Percentiles rank a stretch among this genome's conserved stretches.
Conservation (phyloP, 495 filamentous ascomycete species). For the Xylaria venustula region DNA sequence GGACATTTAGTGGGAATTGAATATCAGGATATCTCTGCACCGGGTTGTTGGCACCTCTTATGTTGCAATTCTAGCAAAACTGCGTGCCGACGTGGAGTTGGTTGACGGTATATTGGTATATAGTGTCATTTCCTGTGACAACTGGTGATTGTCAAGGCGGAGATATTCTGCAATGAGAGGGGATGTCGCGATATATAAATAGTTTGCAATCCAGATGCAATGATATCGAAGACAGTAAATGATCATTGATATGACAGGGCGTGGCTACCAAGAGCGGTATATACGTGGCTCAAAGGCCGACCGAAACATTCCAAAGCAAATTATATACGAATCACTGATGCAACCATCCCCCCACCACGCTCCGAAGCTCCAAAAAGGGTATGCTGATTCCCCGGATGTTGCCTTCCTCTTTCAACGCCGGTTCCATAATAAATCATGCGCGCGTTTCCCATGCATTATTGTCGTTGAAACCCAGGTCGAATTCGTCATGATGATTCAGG, state of each 20-base stretch:
- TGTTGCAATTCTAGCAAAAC: neutral
- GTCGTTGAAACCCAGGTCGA: neutral
- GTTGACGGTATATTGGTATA: neutral
- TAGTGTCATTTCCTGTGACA: too few species aligned
- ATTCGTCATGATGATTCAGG: neutral
- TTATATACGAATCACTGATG: neutral
- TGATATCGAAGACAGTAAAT: neutral
- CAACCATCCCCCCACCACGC: neutral
- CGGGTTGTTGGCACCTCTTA: neutral
- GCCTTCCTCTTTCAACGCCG: slow-evolving; percentile 16
- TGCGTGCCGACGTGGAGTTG: neutral
- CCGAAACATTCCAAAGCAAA: slow-evolving; percentile 1
- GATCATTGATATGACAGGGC: slow-evolving; percentile 2
- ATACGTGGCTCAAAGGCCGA: neutral
- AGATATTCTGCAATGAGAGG: too few species aligned
- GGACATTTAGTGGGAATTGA: neutral
- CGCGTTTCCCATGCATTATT: neutral
- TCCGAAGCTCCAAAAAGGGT: neutral
- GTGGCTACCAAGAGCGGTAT: slow-evolving; percentile 5
- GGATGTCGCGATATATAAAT: neutral
- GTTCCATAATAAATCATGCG: slow-evolving; percentile 12
- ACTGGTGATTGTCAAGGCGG: too few species aligned
- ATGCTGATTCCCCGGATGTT: slow-evolving; percentile 1
- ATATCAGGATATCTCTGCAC: neutral
- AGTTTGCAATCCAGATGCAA: neutral